Percentiles rank a stretch among this genome's conserved stretches.
phyloP scores from a whole-genome alignment of 352 stramenopile species.

The Globisporangium rhizosaccharum region DNA sequence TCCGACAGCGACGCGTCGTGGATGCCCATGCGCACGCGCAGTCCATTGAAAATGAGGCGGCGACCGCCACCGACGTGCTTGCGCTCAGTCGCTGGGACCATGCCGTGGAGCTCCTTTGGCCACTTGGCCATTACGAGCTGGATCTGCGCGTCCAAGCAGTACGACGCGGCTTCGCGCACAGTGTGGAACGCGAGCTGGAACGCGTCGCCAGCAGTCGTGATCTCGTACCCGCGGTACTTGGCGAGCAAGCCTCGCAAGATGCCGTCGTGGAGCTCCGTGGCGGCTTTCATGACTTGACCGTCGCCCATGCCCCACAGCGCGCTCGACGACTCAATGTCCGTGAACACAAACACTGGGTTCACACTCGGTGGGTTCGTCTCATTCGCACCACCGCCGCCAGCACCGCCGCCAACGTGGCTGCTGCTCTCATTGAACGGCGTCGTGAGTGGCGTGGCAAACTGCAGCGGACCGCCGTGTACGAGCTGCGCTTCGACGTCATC shows the following conservation, averaged over 20 bases:
- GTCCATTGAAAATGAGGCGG: constrained; percentile 39
- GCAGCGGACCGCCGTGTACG: constrained; percentile 10
- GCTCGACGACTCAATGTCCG: constrained; percentile 75
- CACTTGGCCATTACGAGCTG: constrained; percentile 52
- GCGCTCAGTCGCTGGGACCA: constrained; percentile 50
- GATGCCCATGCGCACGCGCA: constrained; percentile 75
- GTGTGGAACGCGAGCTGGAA: constrained; percentile 75
- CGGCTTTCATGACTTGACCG: constrained; percentile 48
- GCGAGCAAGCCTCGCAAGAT: constrained; percentile 42
- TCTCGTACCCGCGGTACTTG: constrained; percentile 66
- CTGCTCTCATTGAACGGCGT: constrained; percentile 21
- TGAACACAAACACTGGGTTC: constrained; percentile 71
- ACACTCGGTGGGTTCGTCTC: constrained; percentile 18
- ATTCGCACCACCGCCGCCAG: neutral
- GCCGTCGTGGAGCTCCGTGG: constrained; percentile 58
- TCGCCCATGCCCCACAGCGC: constrained; percentile 51
- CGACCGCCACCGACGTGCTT: constrained; percentile 8
- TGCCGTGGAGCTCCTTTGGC: constrained; percentile 43
- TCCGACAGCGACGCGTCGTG: constrained; percentile 48
- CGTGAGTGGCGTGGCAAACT: constrained; percentile 13
- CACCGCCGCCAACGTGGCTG: constrained; percentile 13
- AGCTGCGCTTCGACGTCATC: constrained; percentile 38
- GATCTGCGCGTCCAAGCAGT: constrained; percentile 64
- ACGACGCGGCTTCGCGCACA: constrained; percentile 54
- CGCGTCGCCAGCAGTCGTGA: constrained; percentile 64